Evolutionary conservation across 257 asterid genomes (phyloP).

Genomic region (Lavandula angustifolia): DNA sequence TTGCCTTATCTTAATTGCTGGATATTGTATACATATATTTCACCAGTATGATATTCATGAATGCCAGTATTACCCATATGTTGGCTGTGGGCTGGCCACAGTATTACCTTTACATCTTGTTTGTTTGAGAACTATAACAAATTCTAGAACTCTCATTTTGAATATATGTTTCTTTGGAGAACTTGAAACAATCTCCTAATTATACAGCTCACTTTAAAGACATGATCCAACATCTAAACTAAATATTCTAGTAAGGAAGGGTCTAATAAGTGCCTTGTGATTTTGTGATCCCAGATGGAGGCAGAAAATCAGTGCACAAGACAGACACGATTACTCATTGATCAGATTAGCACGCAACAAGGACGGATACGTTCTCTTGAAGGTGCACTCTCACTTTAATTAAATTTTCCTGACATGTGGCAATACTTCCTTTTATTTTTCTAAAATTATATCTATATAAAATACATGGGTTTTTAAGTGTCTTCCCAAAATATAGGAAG

Average conservation of each 20-base stretch:
- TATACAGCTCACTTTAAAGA: background rate
- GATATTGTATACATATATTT: conserved; percentile 15
- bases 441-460: conserved; percentile 6
- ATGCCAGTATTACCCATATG: conserved; percentile 6
- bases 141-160: background rate
- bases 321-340: conserved; percentile 73
- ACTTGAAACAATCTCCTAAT: background rate
- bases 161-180: background rate
- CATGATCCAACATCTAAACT: background rate
- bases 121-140: too few relatives aligned
- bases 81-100: conserved; percentile 13
- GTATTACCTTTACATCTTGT: too few relatives aligned
- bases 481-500: conserved; percentile 1
- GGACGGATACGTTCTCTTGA: conserved; percentile 72
- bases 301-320: conserved; percentile 89
- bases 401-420: conserved; percentile 17
- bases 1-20: conserved; percentile 29
- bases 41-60: background rate
- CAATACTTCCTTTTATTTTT: conserved; percentile 4
- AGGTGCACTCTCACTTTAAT: conserved; percentile 53
- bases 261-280: conserved; percentile 18
- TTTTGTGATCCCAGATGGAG: conserved; percentile 62
- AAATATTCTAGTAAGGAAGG: background rate
- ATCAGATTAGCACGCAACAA: conserved; percentile 86
- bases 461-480: conserved; percentile 22